These are phyloP conservation scores for Zalerion maritima DNA, from an alignment of 495 filamentous ascomycete species.

Conservation along the genomic window DNA sequence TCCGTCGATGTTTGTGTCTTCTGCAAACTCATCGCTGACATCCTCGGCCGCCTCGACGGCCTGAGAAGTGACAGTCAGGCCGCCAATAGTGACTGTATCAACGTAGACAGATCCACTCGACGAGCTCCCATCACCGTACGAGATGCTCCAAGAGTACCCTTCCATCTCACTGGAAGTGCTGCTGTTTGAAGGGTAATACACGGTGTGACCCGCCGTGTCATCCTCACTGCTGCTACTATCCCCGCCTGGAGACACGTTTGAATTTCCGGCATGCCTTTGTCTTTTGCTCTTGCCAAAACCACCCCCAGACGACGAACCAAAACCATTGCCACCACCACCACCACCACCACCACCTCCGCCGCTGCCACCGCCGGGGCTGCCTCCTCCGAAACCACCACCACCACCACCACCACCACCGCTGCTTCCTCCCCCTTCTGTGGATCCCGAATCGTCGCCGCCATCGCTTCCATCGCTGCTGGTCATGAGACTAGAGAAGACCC, in stretches of 20 bases:
- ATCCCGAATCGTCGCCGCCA: too few relatives aligned
- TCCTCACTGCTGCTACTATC: too few relatives aligned
- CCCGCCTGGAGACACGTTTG: too few relatives aligned
- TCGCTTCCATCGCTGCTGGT: conserved; percentile 11
- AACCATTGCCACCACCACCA: too few relatives aligned
- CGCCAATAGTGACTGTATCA: conserved; percentile 54
- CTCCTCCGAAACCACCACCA: too few relatives aligned
- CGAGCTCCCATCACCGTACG: conserved; percentile 56
- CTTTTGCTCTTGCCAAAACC: too few relatives aligned
- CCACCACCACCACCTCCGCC: too few relatives aligned
- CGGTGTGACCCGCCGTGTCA: conserved; percentile 46
- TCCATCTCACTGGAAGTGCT: conserved; percentile 31
- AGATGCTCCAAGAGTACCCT: conserved; percentile 48
- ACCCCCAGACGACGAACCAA: too few relatives aligned
- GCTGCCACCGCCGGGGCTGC: too few relatives aligned
- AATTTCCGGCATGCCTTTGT: too few relatives aligned
- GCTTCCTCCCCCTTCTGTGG: too few relatives aligned
- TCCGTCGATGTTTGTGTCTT: conserved; percentile 49
- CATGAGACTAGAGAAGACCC: conserved; percentile 25
- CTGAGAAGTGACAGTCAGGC: conserved; percentile 44
- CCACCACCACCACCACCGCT: too few relatives aligned
- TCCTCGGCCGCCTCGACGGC: conserved; percentile 52
- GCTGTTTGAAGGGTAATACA: conserved; percentile 41
- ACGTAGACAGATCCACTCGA: conserved; percentile 53
- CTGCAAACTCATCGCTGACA: conserved; percentile 45